Conservation (phyloP, 495 filamentous ascomycete genomes). For the Talaromyces ruber region DNA sequence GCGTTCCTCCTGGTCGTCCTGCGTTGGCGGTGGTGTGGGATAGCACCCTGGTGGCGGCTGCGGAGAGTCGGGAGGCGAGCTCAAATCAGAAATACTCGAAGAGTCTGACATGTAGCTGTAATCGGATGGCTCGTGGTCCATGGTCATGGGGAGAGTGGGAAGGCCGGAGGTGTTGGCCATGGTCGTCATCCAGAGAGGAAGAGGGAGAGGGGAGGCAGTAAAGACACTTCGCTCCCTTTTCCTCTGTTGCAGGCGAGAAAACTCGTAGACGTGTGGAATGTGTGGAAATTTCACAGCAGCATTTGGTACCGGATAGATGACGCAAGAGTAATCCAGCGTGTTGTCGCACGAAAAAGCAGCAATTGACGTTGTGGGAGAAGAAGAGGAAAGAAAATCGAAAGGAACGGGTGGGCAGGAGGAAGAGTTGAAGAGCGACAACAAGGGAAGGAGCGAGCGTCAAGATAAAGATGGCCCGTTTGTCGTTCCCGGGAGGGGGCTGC, state of each 20-base stretch:
- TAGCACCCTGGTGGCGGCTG: constrained; percentile 47
- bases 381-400: constrained; percentile 5
- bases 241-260: not conserved
- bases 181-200: not conserved
- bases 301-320: not conserved
- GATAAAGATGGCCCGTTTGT: not conserved
- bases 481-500: not conserved
- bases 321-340: not conserved
- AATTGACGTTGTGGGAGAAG: not conserved
- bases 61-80: constrained; percentile 48
- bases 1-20: constrained; percentile 26
- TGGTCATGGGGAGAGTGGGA: constrained; percentile 13
- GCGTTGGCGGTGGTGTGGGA: constrained; percentile 51
- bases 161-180: constrained; percentile 2
- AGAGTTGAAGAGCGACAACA: constrained; percentile 11
- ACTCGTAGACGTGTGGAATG: not conserved
- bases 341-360: not conserved
- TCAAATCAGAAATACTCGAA: constrained; percentile 45
- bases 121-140: constrained; percentile 32
- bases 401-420: constrained; percentile 10
- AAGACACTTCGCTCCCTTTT: not conserved
- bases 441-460: constrained; percentile 12
- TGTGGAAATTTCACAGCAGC: not conserved
- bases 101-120: constrained; percentile 4
- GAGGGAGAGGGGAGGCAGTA: constrained; percentile 8